phyloP scores from a whole-genome alignment of 495 filamentous ascomycete genomes.

The Glarea lozoyensis region DNA sequence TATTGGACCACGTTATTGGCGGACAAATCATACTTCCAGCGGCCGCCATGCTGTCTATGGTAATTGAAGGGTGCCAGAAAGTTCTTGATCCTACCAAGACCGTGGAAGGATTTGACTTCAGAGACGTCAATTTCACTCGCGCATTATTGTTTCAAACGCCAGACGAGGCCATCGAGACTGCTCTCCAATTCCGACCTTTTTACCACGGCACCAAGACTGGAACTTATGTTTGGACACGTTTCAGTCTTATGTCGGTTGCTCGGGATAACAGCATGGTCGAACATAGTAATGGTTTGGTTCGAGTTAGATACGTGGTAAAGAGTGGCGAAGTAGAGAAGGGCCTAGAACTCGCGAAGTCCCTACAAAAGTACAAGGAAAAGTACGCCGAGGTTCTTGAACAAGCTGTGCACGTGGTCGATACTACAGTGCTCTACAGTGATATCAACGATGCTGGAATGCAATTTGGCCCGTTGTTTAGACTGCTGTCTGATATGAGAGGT shows the following conservation, averaged over 20 bases:
- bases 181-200: neutral
- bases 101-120: neutral
- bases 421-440: neutral
- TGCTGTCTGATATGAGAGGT: slow-evolving; percentile 1
- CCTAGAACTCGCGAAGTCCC: neutral
- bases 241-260: neutral
- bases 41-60: slow-evolving; percentile 36
- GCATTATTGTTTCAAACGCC: slow-evolving; percentile 23
- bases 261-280: neutral
- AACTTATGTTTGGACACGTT: neutral
- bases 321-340: slow-evolving; percentile 1
- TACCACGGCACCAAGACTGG: neutral
- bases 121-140: slow-evolving; percentile 16
- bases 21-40: slow-evolving; percentile 22
- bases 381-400: neutral
- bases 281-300: neutral
- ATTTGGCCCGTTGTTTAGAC: neutral
- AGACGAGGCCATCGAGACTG: slow-evolving; percentile 2
- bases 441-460: neutral
- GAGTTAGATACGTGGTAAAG: neutral
- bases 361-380: neutral
- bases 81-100: slow-evolving; percentile 2
- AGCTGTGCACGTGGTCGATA: neutral
- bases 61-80: slow-evolving; percentile 20
- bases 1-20: slow-evolving; percentile 19